phyloP scores from a whole-genome alignment of 2,329 filamentous ascomycete species.

The Alternaria tenuissima region DNA sequence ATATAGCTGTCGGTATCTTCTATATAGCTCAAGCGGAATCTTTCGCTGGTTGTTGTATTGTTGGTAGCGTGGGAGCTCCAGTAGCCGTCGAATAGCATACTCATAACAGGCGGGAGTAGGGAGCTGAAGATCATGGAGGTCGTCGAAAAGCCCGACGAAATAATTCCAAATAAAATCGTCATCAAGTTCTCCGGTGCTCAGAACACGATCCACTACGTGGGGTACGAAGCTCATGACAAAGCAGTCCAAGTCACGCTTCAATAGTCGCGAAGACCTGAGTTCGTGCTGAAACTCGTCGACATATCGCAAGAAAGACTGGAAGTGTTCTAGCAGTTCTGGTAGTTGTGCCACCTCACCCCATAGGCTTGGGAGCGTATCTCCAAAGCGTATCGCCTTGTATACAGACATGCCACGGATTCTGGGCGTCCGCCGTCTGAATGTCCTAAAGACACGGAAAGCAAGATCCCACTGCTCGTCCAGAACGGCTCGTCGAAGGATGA shows the following conservation, averaged over 20 bases:
- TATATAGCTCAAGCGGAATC: slow-evolving; percentile 38
- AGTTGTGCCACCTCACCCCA: slow-evolving; percentile 37
- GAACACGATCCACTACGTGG: slow-evolving; percentile 36
- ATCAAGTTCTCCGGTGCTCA: slow-evolving; percentile 28
- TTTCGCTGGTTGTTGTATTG: slow-evolving; percentile 39
- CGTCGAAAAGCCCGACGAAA: slow-evolving; percentile 36
- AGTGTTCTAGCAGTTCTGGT: slow-evolving; percentile 34
- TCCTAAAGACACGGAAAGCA: slow-evolving; percentile 37
- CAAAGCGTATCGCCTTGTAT: slow-evolving; percentile 13
- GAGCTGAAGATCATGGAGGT: slow-evolving; percentile 30
- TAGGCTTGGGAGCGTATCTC: slow-evolving; percentile 26
- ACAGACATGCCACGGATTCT: slow-evolving; percentile 4
- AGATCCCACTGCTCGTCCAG: slow-evolving; percentile 49
- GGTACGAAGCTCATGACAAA: slow-evolving; percentile 41
- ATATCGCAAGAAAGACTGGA: slow-evolving; percentile 39
- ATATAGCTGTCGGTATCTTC: slow-evolving; percentile 29
- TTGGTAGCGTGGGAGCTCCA: slow-evolving; percentile 39
- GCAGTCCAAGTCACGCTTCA: slow-evolving; percentile 21
- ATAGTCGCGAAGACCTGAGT: slow-evolving; percentile 25
- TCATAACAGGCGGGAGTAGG: slow-evolving; percentile 36
- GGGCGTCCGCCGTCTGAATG: slow-evolving; percentile 22
- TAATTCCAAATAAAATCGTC: slow-evolving; percentile 39
- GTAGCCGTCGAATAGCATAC: slow-evolving; percentile 33
- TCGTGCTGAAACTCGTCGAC: slow-evolving; percentile 36
- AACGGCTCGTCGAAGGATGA: slow-evolving; percentile 42